These are phyloP conservation scores for Carex pumila DNA, from an alignment of 176 grass and related monocot genomes.

Conservation along the genomic window DNA sequence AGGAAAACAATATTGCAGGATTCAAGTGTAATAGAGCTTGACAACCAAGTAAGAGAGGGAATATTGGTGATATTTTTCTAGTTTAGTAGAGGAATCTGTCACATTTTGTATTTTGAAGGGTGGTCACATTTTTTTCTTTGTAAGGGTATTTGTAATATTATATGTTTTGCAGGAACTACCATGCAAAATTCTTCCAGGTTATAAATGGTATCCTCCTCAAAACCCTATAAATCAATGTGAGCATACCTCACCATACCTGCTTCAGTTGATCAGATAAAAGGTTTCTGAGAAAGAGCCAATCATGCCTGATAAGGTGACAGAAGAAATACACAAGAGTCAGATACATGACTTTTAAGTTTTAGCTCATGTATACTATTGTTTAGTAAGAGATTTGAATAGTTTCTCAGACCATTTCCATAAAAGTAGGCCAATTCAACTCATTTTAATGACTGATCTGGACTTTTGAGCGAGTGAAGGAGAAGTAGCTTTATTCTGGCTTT, in stretches of 20 bases:
- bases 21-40: neutral
- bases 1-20: neutral
- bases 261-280: conserved; percentile 72
- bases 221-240: conserved; percentile 23
- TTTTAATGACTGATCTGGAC: neutral
- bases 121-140: neutral
- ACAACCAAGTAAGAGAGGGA: neutral
- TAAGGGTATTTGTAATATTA: neutral
- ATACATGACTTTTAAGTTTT: neutral
- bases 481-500: neutral
- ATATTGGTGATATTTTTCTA: neutral
- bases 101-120: neutral
- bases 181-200: neutral
- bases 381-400: neutral
- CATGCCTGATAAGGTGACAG: conserved; percentile 57
- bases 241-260: conserved; percentile 85
- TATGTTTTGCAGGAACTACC: neutral
- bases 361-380: neutral
- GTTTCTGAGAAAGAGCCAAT: conserved; percentile 74
- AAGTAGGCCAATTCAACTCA: neutral
- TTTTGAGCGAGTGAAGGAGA: neutral
- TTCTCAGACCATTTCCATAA: neutral
- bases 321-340: conserved; percentile 25
- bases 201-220: conserved; percentile 16
- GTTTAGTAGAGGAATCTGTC: neutral